phyloP scores from a whole-genome alignment of 805 yeast species.

The Zygosaccharomyces bailii region DNA sequence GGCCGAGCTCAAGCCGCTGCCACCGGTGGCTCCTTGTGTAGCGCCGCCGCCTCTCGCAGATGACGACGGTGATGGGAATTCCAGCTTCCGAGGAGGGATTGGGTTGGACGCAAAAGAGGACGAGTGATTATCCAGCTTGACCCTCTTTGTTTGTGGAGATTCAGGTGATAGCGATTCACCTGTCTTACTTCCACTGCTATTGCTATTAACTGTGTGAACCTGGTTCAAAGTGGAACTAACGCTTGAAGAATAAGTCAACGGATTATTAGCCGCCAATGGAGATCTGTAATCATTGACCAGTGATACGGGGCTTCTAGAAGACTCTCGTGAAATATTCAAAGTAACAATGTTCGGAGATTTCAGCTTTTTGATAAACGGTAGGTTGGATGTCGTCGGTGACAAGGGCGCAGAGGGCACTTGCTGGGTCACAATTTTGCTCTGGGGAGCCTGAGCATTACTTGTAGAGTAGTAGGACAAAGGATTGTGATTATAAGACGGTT shows the following conservation, averaged over 20 bases:
- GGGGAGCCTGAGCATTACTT: slow-evolving; percentile 8
- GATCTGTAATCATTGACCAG: slow-evolving; percentile 25
- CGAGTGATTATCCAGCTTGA: slow-evolving; percentile 17
- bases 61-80: slow-evolving; percentile 5
- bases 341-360: slow-evolving; percentile 36
- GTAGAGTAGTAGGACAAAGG: slow-evolving; percentile 23
- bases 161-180: slow-evolving; percentile 19
- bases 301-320: slow-evolving; percentile 32
- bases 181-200: slow-evolving; percentile 15
- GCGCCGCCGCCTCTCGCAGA: slow-evolving; percentile 2
- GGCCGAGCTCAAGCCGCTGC: neutral
- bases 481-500: slow-evolving; percentile 25
- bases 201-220: slow-evolving; percentile 19
- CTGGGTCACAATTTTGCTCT: slow-evolving; percentile 1
- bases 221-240: slow-evolving; percentile 21
- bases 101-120: slow-evolving; percentile 4
- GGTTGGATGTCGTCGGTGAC: slow-evolving; percentile 24
- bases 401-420: slow-evolving; percentile 17
- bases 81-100: slow-evolving; percentile 2
- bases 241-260: slow-evolving; percentile 22
- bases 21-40: slow-evolving; percentile 6
- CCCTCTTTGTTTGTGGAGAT: slow-evolving; percentile 16
- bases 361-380: slow-evolving; percentile 30
- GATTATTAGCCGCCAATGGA: slow-evolving; percentile 22
- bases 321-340: slow-evolving; percentile 33